Evolutionary conservation across 495 filamentous ascomycete genomes (phyloP), one percentile per base, ranked within the genome.

Genomic region (Podospora fimiseda): DNA sequence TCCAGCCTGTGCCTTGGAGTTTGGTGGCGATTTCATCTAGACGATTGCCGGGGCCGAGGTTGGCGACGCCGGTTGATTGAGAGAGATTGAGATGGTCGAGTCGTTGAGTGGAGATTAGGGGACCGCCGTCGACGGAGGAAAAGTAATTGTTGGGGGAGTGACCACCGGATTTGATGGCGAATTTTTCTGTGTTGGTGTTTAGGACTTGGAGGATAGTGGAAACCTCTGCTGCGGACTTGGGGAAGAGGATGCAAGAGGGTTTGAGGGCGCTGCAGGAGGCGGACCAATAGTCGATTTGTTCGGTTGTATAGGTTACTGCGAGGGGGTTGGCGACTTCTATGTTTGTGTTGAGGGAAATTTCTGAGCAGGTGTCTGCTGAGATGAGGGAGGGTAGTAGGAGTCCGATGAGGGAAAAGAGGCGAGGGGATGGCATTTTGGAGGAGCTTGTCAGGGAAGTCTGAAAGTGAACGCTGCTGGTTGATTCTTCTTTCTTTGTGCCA

Each of bases 41-140:
- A n/a, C 65, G 62, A 44, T 70, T 71, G 8, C 80, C 80, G 9
- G 74, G 63, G 1, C 78, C 80, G 48, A 82, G 60, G 7, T 61
- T 60, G 0, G 76, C 68, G 1, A 74, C 69, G 15, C 68, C 58
- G 5, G 70, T 60, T 20, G 77, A 71, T 14, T 65, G 61, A 14
- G 76, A 69, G 4, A 78, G 60, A 4, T 62, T 69, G 48, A 80
- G 63, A 24, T 70, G 61, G 42, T 79, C 70, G 8, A 82, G 55
- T 0, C 52, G 61, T 43, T 60, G 59, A 9, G 81, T 70, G 43
- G 81, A 79, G 56, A 83, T 74, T 2, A 79, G 71, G 4, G 80
- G 64, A 2, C 79, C 80, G 23, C 65, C 65, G n/a, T 72, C 55
- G 44, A 82, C 75, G 57, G 78, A 81, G n/a, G 77, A 64, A 19